Base-by-base conservation (phyloP, 805 yeast species). In the Yamadazyma insecticola region DNA sequence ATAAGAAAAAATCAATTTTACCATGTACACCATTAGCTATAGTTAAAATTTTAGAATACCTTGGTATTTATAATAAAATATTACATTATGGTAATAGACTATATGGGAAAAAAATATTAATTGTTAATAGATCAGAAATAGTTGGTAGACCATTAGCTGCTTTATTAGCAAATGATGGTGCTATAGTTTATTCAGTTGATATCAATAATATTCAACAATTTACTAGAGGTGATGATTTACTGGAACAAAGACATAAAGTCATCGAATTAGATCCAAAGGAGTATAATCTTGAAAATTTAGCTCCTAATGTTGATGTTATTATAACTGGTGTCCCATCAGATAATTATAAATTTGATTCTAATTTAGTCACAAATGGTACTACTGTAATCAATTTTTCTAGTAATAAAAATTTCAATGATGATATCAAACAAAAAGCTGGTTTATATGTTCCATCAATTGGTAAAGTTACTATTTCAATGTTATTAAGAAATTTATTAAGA, bases 121-220 rank as follows among this genome's bases (percentile, higher is more conserved):
- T 92, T 26, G 89, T 92, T 31, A 92, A 92, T 61, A 72, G 98
- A 50, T 84, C 95, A 9, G 98, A 92, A 60, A 90, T 92, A 50
- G 98, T 92, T 14, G 98, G 98, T 9, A 76, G 98, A 46, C 98
- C 98, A 1, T 65, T 92, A 37, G 97, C 97, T 20, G 97, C 98
- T 0, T 60, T 92, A 22, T 66, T 92, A 41, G 97, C 98, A 13
- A 92, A 92, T 51, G 98, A 92, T 52, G 98, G 98, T 40, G 98
- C 98, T 14, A 81, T 81, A 1, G 97, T 92, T 2, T 92, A 83
- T 55, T 89, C 97, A 1, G 90, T 79, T 2, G 97, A 92, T 53
- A 62, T 92, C 30, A 78, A 82, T 48, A 84, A 87, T 46, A 78
- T 88, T 41, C 97, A 92, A 57, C 78, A 78, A 54, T 92, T 85